Evolutionary conservation across 129 eudicot genomes (phyloP).

Genomic region (Flaveria brownii): DNA sequence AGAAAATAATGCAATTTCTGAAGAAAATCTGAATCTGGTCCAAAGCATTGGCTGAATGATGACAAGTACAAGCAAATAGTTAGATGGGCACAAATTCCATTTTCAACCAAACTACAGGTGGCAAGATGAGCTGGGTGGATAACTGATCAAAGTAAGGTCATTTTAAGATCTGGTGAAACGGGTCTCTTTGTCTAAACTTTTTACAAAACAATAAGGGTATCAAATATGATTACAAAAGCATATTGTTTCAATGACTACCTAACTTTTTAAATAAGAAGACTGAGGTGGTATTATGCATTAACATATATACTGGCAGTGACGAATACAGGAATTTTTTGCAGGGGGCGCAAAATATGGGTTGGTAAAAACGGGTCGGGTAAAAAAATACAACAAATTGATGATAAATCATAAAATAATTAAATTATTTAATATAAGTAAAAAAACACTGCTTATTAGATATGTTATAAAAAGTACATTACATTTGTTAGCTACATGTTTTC

Average conservation of each 20-base stretch:
- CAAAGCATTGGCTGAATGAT: constrained; percentile 74
- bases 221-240: not conserved
- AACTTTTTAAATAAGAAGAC: not conserved
- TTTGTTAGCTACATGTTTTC: too few relatives aligned
- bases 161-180: not conserved
- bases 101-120: not conserved
- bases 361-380: not conserved
- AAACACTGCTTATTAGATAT: too few relatives aligned
- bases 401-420: too few relatives aligned
- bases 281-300: not conserved
- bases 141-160: not conserved
- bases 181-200: not conserved
- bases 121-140: constrained; percentile 14
- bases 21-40: constrained; percentile 81
- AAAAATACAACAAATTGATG: not conserved
- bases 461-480: too few relatives aligned
- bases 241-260: constrained; percentile 6
- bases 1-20: constrained; percentile 69
- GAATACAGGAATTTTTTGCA: too few relatives aligned
- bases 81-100: constrained; percentile 24
- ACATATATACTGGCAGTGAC: not conserved
- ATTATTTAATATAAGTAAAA: too few relatives aligned
- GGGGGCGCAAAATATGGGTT: too few relatives aligned
- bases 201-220: not conserved
- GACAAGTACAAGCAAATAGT: constrained; percentile 18